phyloP scores from a whole-genome alignment of 2,329 filamentous ascomycete genomes.

The Scytalidium sp. region DNA sequence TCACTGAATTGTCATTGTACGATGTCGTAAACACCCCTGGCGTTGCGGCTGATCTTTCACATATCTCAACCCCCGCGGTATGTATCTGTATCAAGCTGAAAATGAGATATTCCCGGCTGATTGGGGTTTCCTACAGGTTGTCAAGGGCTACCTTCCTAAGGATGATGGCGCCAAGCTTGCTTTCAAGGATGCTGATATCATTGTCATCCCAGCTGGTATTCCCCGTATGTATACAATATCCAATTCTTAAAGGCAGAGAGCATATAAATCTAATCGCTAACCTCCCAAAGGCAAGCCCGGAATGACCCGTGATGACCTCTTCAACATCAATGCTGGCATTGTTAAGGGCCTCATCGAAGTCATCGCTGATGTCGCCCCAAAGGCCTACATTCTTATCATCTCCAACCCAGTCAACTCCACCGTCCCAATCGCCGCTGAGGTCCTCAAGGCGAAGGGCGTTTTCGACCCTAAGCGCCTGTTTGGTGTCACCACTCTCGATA shows the following conservation, averaged over 20 bases:
- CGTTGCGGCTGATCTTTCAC: slow-evolving; percentile 92
- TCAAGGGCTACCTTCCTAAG: slow-evolving; percentile 82
- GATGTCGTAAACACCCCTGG: slow-evolving; percentile 99
- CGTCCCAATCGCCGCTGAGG: slow-evolving; percentile 94
- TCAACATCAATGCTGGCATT: slow-evolving; percentile 99
- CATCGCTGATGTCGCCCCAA: slow-evolving; percentile 82
- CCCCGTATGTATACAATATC: slow-evolving; percentile 65
- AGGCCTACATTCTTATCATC: slow-evolving; percentile 94
- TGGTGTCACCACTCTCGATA: slow-evolving; percentile 97
- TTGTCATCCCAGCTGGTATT: slow-evolving; percentile 97
- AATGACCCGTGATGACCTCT: slow-evolving; percentile 98
- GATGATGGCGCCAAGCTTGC: slow-evolving; percentile 83
- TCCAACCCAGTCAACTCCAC: slow-evolving; percentile 99
- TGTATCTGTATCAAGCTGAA: slow-evolving; percentile 34
- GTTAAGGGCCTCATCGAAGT: slow-evolving; percentile 91
- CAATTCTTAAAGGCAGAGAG: slow-evolving; percentile 8
- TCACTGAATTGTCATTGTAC: slow-evolving; percentile 93
- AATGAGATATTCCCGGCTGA: slow-evolving; percentile 31
- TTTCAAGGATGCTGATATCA: slow-evolving; percentile 89
- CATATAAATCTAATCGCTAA: background rate
- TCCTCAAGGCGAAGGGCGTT: slow-evolving; percentile 87
- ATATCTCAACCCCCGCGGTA: slow-evolving; percentile 89
- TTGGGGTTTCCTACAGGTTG: slow-evolving; percentile 60
- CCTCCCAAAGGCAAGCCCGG: slow-evolving; percentile 82
- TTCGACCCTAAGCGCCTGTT: slow-evolving; percentile 97